A percentile compares a stretch with the other conserved stretches of the same genome.
Conservation (phyloP, 805 yeast genomes). For the Candida koratica region DNA sequence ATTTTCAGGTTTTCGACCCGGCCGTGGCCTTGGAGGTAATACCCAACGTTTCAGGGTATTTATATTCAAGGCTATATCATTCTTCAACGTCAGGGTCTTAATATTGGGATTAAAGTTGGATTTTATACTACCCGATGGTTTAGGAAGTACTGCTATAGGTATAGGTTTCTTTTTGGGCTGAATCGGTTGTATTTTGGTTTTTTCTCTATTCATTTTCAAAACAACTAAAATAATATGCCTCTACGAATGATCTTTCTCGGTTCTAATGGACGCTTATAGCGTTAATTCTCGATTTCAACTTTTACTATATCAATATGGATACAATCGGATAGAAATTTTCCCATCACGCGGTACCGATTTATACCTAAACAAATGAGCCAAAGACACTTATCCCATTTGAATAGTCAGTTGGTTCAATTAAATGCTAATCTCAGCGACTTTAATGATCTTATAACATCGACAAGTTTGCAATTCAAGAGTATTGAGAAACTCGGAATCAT, state of each 20-base stretch:
- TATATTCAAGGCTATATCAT: slow-evolving; percentile 24
- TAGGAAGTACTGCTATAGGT: slow-evolving; percentile 29
- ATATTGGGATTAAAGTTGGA: slow-evolving; percentile 21
- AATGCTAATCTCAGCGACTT: slow-evolving; percentile 54
- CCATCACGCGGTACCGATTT: slow-evolving; percentile 2
- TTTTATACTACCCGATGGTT: slow-evolving; percentile 20
- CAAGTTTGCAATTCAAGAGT: slow-evolving; percentile 49
- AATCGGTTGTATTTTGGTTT: slow-evolving; percentile 31
- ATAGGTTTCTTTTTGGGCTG: slow-evolving; percentile 22
- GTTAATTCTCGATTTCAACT: neutral
- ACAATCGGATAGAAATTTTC: slow-evolving; percentile 6
- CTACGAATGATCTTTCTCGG: no score
- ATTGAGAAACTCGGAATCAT: slow-evolving; percentile 52
- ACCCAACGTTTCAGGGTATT: slow-evolving; percentile 44
- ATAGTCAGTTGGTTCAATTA: slow-evolving; percentile 34
- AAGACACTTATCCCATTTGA: slow-evolving; percentile 39
- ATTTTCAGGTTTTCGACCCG: slow-evolving; percentile 38
- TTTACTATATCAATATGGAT: neutral
- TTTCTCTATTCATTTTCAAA: slow-evolving; percentile 14
- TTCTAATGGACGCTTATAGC: no score
- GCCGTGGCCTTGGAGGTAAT: slow-evolving; percentile 59
- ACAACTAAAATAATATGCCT: neutral
- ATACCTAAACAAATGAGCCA: slow-evolving; percentile 4
- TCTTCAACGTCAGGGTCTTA: slow-evolving; percentile 16
- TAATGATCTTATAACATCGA: slow-evolving; percentile 46